Evolutionary conservation across 495 filamentous ascomycete species (phyloP).

Genomic region (Penicillium daleae): DNA sequence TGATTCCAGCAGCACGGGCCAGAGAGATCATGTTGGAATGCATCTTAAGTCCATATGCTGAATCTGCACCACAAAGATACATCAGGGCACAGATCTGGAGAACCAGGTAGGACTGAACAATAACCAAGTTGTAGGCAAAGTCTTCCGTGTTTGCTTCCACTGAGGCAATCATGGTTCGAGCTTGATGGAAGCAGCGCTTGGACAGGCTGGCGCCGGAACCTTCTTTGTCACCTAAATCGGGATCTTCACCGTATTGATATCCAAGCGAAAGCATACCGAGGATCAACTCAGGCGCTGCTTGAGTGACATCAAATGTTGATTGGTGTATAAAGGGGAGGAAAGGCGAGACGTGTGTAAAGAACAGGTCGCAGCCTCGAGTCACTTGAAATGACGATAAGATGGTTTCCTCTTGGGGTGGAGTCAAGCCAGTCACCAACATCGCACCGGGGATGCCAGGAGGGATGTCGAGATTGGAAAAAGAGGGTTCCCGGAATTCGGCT

Average conservation of each 20-base stretch:
- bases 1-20: constrained; percentile 31
- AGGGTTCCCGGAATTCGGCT: background rate
- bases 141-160: constrained; percentile 17
- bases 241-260: constrained; percentile 44
- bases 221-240: constrained; percentile 30
- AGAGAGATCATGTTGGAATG: constrained; percentile 41
- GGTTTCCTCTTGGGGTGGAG: constrained; percentile 31
- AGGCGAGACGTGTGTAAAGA: constrained; percentile 35
- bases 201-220: constrained; percentile 35
- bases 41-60: constrained; percentile 35
- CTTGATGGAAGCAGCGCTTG: constrained; percentile 37
- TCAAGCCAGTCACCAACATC: constrained; percentile 18
- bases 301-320: constrained; percentile 34
- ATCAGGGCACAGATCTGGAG: constrained; percentile 44
- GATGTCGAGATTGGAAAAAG: constrained; percentile 6
- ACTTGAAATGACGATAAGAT: constrained; percentile 31
- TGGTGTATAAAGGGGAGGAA: constrained; percentile 42
- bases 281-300: constrained; percentile 23
- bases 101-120: constrained; percentile 37
- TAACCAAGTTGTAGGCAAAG: constrained; percentile 17
- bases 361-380: constrained; percentile 33
- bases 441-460: constrained; percentile 6
- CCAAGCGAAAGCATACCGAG: constrained; percentile 41
- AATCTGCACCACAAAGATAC: constrained; percentile 39
- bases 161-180: constrained; percentile 27